Base-by-base conservation (phyloP, 768 basidiomycete species). In the Asterophora parasitica region DNA sequence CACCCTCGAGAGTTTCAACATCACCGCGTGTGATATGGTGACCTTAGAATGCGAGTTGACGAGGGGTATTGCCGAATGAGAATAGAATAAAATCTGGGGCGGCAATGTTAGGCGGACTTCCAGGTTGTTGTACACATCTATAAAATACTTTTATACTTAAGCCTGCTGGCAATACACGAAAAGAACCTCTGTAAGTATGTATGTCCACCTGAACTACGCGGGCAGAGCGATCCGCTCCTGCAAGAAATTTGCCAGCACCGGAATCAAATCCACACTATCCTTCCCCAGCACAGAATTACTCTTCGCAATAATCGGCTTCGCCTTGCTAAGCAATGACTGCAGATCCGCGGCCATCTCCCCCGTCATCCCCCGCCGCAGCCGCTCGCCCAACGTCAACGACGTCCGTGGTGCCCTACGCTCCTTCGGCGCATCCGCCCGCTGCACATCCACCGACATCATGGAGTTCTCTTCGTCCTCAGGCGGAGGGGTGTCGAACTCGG, bases 341-440 rank as follows among this genome's bases (percentile, higher is more conserved):
- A 91, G 54, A 62, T 91, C 89, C 1, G 75, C 73, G 33, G 80
- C 82, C 76, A 90, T 81, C 67, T 91, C 88, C 1, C 83, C 85
- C 7, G 84, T 84, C 82, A 89, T 83, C 0, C 86, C 87, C 51
- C 88, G 68, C 57, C 88, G 69, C 55, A 88, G 54, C 30, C 83
- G 70, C 51, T 85, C 83, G 49, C 83, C 79, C 63, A 88, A 63
- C 37, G 78, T 70, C 59, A 75, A 61, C 42, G 77, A 72, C 42
- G 73, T 61, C 51, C 79, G 61, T 12, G 71, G 63, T 13, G 67
- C 65, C 40, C 75, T 62, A 4, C 78, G 68, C 46, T 60, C 66
- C 42, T 59, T 58, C 10, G 50, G 40, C 4, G 30, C 50, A 13
- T 68, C 65, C 19, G 57, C 17, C 13, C 60, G 45, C 12, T 55